Conservation (phyloP, 495 filamentous ascomycete genomes). For the Tetracladium marchalianum region DNA sequence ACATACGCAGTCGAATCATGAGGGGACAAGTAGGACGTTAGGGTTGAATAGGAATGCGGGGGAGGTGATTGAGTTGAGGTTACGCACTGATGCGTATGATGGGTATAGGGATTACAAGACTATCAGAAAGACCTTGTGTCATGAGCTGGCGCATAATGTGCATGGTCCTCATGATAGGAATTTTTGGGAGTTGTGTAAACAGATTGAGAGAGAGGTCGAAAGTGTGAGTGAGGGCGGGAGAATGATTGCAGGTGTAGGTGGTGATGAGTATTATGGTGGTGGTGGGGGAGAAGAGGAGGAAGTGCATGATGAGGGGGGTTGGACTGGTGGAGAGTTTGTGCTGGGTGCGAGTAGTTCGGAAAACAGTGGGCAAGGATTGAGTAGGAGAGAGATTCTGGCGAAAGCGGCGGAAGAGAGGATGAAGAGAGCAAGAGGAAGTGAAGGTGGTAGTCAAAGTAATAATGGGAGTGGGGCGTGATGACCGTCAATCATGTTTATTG, state of each 20-base stretch:
- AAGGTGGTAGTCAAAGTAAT: constrained; percentile 3
- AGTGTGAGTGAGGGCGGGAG: constrained; percentile 54
- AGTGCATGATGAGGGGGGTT: constrained; percentile 67
- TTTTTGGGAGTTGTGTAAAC: constrained; percentile 80
- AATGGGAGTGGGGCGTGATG: constrained; percentile 2
- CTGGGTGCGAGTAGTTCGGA: constrained; percentile 47
- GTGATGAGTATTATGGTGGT: constrained; percentile 61
- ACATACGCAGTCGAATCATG: constrained; percentile 59
- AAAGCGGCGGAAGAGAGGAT: constrained; percentile 66
- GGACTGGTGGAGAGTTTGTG: constrained; percentile 82
- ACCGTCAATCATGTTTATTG: no score
- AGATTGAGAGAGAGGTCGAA: constrained; percentile 84
- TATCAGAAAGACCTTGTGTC: constrained; percentile 85
- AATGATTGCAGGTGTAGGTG: constrained; percentile 52
- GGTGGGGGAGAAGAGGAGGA: constrained; percentile 37
- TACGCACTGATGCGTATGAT: constrained; percentile 89
- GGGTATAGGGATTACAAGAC: constrained; percentile 87
- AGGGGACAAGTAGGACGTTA: constrained; percentile 60
- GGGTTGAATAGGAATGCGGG: constrained; percentile 84
- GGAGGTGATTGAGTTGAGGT: constrained; percentile 81
- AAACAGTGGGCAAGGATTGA: constrained; percentile 25
- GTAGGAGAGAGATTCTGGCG: constrained; percentile 62
- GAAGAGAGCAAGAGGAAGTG: constrained; percentile 36
- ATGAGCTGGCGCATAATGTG: constrained; percentile 92
- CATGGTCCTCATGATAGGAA: constrained; percentile 69